phyloP scores from a whole-genome alignment of 495 filamentous ascomycete species.

The Beverwykella pulmonaria region DNA sequence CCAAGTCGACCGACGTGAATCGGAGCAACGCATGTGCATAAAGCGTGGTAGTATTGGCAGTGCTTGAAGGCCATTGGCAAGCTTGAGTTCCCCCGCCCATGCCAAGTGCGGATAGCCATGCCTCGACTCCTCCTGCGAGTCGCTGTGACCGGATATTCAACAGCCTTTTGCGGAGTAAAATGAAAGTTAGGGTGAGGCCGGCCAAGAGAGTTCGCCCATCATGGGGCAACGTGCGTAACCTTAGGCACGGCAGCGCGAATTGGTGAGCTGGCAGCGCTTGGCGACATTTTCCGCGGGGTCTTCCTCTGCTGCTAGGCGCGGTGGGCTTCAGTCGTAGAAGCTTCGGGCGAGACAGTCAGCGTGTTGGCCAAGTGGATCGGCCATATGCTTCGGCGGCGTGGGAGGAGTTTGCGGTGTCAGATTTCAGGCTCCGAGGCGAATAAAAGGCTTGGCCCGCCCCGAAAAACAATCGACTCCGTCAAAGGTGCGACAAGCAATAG shows the following conservation, averaged over 20 bases:
- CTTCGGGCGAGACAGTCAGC: slow-evolving; percentile 22
- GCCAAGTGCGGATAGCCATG: not conserved
- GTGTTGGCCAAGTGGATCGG: slow-evolving; percentile 25
- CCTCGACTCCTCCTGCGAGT: slow-evolving; percentile 9
- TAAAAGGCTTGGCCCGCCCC: slow-evolving; percentile 18
- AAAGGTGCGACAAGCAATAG: slow-evolving; percentile 27
- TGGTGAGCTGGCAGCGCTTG: slow-evolving; percentile 7
- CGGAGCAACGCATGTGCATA: not conserved
- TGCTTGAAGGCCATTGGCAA: not conserved
- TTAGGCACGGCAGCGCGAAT: slow-evolving; percentile 16
- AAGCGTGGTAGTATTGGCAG: not conserved
- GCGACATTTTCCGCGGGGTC: slow-evolving; percentile 8
- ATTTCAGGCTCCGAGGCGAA: slow-evolving; percentile 12
- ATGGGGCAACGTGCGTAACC: not conserved
- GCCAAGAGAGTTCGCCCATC: not conserved
- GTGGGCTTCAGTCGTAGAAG: slow-evolving; percentile 29
- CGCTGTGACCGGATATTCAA: slow-evolving; percentile 14
- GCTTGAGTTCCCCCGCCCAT: not conserved
- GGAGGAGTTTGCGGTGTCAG: slow-evolving; percentile 2
- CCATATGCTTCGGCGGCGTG: slow-evolving; percentile 17
- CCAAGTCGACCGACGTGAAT: not conserved
- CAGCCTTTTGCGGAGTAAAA: not conserved
- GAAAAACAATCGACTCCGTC: slow-evolving; percentile 5
- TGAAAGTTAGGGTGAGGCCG: not conserved
- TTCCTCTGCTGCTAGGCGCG: slow-evolving; percentile 14